phyloP scores from a whole-genome alignment of 257 asterid genomes.

The Prunella vulgaris region DNA sequence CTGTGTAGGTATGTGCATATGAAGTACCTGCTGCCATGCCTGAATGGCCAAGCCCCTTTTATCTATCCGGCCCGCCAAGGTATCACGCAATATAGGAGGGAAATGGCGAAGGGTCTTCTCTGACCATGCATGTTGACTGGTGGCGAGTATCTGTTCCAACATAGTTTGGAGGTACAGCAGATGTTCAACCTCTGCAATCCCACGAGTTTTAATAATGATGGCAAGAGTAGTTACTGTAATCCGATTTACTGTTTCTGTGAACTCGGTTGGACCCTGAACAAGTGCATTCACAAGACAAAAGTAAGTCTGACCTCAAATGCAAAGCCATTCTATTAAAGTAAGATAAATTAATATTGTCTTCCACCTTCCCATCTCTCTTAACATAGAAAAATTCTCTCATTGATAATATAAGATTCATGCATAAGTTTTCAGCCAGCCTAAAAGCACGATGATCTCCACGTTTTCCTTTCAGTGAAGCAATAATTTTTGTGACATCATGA shows the following conservation, averaged over 20 bases:
- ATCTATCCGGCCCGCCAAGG: conserved; percentile 76
- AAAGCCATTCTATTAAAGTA: conserved; percentile 23
- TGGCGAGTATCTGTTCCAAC: conserved; percentile 89
- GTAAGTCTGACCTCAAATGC: conserved; percentile 20
- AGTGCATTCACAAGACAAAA: conserved; percentile 24
- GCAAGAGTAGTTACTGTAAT: conserved; percentile 79
- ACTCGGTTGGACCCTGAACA: conserved; percentile 94
- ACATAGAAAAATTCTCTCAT: conserved; percentile 85
- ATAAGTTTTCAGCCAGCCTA: conserved; percentile 89
- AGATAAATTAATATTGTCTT: conserved; percentile 17
- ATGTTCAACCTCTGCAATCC: conserved; percentile 92
- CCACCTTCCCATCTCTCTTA: conserved; percentile 96
- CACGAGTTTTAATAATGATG: conserved; percentile 90
- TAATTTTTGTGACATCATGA: conserved; percentile 87
- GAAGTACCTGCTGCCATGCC: conserved; percentile 88
- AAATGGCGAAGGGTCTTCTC: conserved; percentile 90
- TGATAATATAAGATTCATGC: conserved; percentile 89
- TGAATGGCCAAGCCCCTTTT: conserved; percentile 86
- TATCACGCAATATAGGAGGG: conserved; percentile 82
- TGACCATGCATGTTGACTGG: conserved; percentile 99
- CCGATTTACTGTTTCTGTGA: conserved; percentile 91
- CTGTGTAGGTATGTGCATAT: neutral
- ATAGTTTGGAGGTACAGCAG: conserved; percentile 80
- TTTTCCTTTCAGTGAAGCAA: conserved; percentile 78
- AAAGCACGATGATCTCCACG: conserved; percentile 97